These are phyloP conservation scores for Davidsoniella neocaledoniae DNA, from an alignment of 2,329 filamentous ascomycete species.

Conservation along the genomic window DNA sequence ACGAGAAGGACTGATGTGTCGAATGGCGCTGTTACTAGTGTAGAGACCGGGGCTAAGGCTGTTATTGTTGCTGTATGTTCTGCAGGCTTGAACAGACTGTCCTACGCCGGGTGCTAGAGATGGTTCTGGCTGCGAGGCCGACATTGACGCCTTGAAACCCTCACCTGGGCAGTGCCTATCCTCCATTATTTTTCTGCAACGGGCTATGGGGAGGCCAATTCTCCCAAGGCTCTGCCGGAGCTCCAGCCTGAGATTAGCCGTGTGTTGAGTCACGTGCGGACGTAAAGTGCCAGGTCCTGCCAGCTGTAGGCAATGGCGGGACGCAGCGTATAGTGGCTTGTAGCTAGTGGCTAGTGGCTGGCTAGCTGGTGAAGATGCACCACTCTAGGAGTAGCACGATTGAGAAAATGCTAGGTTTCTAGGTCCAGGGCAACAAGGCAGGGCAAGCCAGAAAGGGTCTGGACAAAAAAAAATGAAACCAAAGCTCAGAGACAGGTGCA, in stretches of 20 bases:
- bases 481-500: not conserved
- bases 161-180: conserved; percentile 10
- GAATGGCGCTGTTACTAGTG: conserved; percentile 1
- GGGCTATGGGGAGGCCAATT: conserved; percentile 10
- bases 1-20: conserved; percentile 9
- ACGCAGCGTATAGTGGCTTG: not conserved
- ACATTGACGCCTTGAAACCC: conserved; percentile 12
- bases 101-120: conserved; percentile 4
- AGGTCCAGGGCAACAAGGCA: not conserved
- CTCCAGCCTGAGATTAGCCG: conserved; percentile 13
- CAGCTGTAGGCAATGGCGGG: not conserved
- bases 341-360: not conserved
- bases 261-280: conserved; percentile 8
- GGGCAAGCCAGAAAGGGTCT: not conserved
- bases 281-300: not conserved
- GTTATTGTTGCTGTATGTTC: conserved; percentile 8
- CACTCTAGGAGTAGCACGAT: not conserved
- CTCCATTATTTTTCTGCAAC: conserved; percentile 12
- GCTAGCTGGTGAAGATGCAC: not conserved
- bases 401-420: not conserved
- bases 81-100: conserved; percentile 6
- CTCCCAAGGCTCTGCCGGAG: conserved; percentile 12
- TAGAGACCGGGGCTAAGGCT: conserved; percentile 10
- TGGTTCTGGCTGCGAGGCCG: conserved; percentile 10
- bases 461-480: not conserved